phyloP scores from a whole-genome alignment of 148 eudicot genomes.

The Vaccinium darrowii region DNA sequence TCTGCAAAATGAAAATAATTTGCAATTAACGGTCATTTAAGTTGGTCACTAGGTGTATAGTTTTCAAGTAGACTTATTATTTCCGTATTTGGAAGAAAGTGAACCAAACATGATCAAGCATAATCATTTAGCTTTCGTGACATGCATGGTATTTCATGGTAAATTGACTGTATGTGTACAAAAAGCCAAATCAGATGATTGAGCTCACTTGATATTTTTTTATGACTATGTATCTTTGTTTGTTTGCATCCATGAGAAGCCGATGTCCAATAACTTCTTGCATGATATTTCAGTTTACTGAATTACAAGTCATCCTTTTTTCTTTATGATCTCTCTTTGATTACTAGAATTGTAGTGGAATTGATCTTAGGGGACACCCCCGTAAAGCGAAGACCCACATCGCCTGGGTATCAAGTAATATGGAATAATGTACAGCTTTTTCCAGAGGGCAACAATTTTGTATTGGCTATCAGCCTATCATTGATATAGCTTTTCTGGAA shows the following conservation, averaged over 20 bases:
- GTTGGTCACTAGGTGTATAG: background rate
- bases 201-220: background rate
- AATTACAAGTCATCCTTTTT: background rate
- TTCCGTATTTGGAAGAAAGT: background rate
- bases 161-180: background rate
- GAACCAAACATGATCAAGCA: background rate
- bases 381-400: too few relatives aligned
- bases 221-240: background rate
- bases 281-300: background rate
- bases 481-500: background rate
- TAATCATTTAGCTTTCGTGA: background rate
- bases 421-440: background rate
- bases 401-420: too few relatives aligned
- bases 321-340: background rate
- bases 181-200: background rate
- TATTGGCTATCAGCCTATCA: background rate
- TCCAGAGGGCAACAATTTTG: background rate
- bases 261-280: background rate
- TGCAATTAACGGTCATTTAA: background rate
- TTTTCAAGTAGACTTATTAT: background rate
- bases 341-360: background rate
- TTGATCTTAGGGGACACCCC: background rate
- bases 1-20: background rate
- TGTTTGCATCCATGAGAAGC: background rate
- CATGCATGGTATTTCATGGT: background rate